phyloP scores from a whole-genome alignment of 176 grass and related monocot genomes.

The Musa beccarii region DNA sequence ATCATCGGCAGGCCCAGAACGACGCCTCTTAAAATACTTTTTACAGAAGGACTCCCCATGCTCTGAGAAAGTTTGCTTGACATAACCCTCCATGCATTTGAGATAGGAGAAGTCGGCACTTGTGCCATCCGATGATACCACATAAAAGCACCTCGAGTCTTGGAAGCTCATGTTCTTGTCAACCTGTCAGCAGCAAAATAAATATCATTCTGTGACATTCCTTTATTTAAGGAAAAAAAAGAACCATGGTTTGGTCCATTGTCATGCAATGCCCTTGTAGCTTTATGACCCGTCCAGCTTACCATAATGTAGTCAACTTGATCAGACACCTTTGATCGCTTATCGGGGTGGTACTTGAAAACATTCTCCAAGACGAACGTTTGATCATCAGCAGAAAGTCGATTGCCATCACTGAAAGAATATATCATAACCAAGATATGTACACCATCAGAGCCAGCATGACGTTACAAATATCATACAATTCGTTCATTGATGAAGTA shows the following conservation, averaged over 20 bases:
- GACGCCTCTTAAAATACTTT: conserved; percentile 36
- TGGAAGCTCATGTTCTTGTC: conserved; percentile 40
- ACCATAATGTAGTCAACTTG: conserved; percentile 73
- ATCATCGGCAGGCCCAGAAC: background rate
- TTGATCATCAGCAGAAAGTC: conserved; percentile 42
- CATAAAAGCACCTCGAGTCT: conserved; percentile 53
- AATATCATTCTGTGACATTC: background rate
- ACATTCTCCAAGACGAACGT: conserved; percentile 73
- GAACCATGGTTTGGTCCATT: background rate
- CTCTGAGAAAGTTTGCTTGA: conserved; percentile 46
- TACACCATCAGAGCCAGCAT: too few relatives aligned
- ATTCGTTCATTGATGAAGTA: too few relatives aligned
- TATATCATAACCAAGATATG: conserved; percentile 6
- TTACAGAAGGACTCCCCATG: conserved; percentile 41
- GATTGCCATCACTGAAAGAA: conserved; percentile 51
- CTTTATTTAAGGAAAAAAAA: background rate
- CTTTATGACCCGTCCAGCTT: background rate
- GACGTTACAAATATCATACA: too few relatives aligned
- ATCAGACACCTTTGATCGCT: conserved; percentile 49
- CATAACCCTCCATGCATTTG: conserved; percentile 72
- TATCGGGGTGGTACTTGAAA: conserved; percentile 76
- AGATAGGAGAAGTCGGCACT: conserved; percentile 60
- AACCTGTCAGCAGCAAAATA: conserved; percentile 34
- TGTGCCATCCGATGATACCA: conserved; percentile 60
- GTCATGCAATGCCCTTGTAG: background rate